phyloP scores from a whole-genome alignment of 1,139 yeast genomes.

The Candida pseudoviswanathii region DNA sequence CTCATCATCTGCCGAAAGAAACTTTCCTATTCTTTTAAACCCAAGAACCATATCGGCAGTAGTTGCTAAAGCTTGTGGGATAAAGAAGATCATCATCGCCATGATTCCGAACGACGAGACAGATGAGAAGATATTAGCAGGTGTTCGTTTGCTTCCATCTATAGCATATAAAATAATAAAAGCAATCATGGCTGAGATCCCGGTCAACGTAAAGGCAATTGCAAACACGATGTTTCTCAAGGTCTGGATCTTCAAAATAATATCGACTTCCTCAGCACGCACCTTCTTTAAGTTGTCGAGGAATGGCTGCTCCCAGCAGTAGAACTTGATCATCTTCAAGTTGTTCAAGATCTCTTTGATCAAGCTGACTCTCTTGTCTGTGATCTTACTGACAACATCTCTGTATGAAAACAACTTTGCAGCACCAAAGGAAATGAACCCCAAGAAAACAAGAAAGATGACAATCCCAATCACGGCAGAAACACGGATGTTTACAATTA shows the following conservation, averaged over 20 bases:
- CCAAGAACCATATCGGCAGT: slow-evolving; percentile 69
- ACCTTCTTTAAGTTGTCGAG: slow-evolving; percentile 40
- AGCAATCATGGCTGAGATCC: slow-evolving; percentile 65
- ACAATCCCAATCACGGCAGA: slow-evolving; percentile 69
- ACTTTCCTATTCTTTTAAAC: slow-evolving; percentile 56
- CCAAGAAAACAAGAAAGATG: slow-evolving; percentile 30
- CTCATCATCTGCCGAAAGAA: slow-evolving; percentile 35
- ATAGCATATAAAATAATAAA: slow-evolving; percentile 66
- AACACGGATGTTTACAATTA: slow-evolving; percentile 72
- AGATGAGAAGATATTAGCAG: slow-evolving; percentile 78
- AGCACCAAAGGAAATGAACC: slow-evolving; percentile 42
- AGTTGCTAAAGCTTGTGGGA: slow-evolving; percentile 69
- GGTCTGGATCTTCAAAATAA: slow-evolving; percentile 50
- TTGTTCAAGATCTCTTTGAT: slow-evolving; percentile 68
- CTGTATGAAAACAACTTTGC: slow-evolving; percentile 45
- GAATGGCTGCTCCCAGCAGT: slow-evolving; percentile 66
- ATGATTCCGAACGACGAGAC: slow-evolving; percentile 66
- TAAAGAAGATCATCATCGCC: slow-evolving; percentile 49
- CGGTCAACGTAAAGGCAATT: slow-evolving; percentile 57
- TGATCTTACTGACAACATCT: slow-evolving; percentile 44
- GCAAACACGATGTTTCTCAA: slow-evolving; percentile 60
- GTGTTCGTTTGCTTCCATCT: slow-evolving; percentile 42
- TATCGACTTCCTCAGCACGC: slow-evolving; percentile 50
- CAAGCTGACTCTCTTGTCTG: slow-evolving; percentile 60
- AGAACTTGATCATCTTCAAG: slow-evolving; percentile 69